Evolutionary conservation across 2,329 filamentous ascomycete species (phyloP), one percentile per base, ranked within the genome.

Genomic region (Fusarium sp.): DNA sequence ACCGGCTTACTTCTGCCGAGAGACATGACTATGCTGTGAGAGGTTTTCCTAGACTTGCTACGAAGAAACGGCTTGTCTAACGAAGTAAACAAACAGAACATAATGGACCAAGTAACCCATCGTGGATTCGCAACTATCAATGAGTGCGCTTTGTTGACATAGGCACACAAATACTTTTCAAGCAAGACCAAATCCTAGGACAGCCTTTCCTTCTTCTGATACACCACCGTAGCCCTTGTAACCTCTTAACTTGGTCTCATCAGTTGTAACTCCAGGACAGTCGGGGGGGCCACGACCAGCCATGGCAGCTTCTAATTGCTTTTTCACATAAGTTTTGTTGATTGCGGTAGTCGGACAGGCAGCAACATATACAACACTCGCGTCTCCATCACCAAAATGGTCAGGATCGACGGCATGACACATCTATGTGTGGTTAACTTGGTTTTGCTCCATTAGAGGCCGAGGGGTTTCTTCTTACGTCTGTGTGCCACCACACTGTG

Each of bases 321-420:
- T 43, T 36, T 66, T 72, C 47, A 75, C 71, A 66, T 73, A 74
- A 6, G 7, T 37, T 18, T 70, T 72, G 36, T 76, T 73, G 7
- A 50, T 47, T 6, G 70, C 40, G 1, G 80, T 82, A 9, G 78
- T 75, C 0, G 80, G 80, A 9, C 76, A 77, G 3, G 80, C 78
- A 6, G 80, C 77, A 23, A 82, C 75, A 54, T 80, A 82, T 1
- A 75, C 76, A 0, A 81, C 80, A n/a, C 71, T 77, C 3, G 79
- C 75, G 52, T 79, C 77, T 16, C 74, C 51, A 7, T 72, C 60
- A 7, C 80, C 80, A 1, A 70, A 59, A 54, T 82, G 78, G 37
- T 81, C 78, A 1, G 78, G 75, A 41, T 82, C 80, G 18, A 82
- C 80, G 6, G 80, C 80, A 62, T 82, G 80, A 34, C 77, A 78